Evolutionary conservation across 2,329 filamentous ascomycete species (phyloP), one percentile per base, ranked within the genome.

Genomic region (Fusarium verrucosum): DNA sequence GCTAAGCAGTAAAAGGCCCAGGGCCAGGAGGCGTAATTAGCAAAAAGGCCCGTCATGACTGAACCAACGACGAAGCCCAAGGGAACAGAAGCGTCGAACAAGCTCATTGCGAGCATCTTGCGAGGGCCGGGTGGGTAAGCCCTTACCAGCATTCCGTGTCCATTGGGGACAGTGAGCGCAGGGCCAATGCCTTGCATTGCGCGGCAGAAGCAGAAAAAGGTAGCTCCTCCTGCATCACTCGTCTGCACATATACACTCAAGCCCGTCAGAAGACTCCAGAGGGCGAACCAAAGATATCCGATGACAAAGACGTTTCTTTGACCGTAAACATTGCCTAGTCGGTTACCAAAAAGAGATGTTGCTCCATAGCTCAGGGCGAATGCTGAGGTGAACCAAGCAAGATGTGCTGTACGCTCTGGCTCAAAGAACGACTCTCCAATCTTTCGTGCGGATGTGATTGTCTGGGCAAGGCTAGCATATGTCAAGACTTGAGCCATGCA

Each of bases 201-300:
- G 32, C 70, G 66, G n/a, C 68, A 71, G 13, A 70, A 33, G 17
- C 66, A 71, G 43, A 72, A 70, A 46, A 59, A 71, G n/a, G 57
- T 46, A 5, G 54, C 52, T 17, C 68, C 65, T 25, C 51, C 45
- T 13, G 28, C 46, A 17, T 47, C 40, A 14, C 52, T 20, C 10
- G 51, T 47, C 19, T 61, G 45, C n/a, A 65, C 47, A 11, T 72
- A 69, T 28, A 56, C 41, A 25, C 66, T 62, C 10, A 72, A 30
- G 7, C 70, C 70, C 8, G 70, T 54, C 8, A 72, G 49, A 13
- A 72, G 43, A 36, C 70, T 72, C 68, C 70, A 72, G 13, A 72
- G 32, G 11, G 62, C 68, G 19, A 72, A 65, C 70, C 70, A 72
- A 23, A 72, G 26, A 49, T 69, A 71, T 20, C 70, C 70, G 3